Evolutionary conservation across 163 green algal genomes (phyloP).

Genomic region (Chlamydomonas reinhardtii): DNA sequence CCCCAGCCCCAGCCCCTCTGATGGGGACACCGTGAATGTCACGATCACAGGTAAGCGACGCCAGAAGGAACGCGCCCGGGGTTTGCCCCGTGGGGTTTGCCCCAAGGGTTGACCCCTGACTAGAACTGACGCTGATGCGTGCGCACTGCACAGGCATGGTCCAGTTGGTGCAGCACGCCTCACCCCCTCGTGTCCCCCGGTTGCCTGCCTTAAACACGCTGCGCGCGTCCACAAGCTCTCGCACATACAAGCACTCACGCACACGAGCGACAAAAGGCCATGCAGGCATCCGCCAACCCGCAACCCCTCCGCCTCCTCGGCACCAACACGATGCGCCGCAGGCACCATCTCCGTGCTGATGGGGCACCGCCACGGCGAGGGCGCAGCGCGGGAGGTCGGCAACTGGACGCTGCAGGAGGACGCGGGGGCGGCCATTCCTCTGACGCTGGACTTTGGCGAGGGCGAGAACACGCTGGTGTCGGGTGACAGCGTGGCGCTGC

Average conservation of each 20-base stretch:
- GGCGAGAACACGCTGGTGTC: not conserved
- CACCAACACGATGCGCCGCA: not conserved
- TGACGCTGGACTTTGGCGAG: constrained; percentile 3
- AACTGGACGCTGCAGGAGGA: not conserved
- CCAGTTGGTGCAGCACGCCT: too few species aligned
- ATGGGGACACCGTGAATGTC: not conserved
- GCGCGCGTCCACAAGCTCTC: too few species aligned
- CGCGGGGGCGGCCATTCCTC: not conserved
- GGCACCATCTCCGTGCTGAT: constrained; percentile 6
- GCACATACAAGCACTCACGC: too few species aligned
- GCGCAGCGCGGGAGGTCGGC: not conserved
- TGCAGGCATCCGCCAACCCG: too few species aligned
- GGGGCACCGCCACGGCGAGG: not conserved
- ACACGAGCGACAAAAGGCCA: not conserved
- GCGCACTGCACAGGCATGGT: too few species aligned
- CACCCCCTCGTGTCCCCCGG: not conserved
- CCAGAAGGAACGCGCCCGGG: not conserved
- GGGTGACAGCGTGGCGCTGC: not conserved
- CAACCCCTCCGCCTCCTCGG: not conserved
- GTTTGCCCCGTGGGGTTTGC: too few species aligned
- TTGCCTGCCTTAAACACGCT: too few species aligned
- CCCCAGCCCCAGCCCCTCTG: not conserved
- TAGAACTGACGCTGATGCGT: too few species aligned
- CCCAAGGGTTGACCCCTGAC: too few species aligned
- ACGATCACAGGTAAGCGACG: not conserved